Conservation (phyloP, 305 asterid species). For the Rubia tinctorum region DNA sequence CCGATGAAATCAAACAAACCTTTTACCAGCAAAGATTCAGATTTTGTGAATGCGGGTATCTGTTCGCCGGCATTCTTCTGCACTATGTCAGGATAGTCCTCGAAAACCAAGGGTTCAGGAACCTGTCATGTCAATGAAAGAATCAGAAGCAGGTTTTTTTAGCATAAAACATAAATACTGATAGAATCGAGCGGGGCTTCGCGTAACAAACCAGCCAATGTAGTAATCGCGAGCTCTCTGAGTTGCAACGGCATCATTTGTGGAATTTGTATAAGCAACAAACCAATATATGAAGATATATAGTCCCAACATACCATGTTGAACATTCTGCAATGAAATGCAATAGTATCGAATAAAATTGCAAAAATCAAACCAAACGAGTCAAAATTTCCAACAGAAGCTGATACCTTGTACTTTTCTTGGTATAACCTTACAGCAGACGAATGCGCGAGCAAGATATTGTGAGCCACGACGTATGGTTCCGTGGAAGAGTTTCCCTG, state of each 20-base stretch:
- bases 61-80: conserved; percentile 31
- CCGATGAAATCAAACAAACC: conserved; percentile 59
- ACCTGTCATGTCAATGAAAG: conserved; percentile 23
- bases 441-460: conserved; percentile 48
- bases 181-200: not conserved
- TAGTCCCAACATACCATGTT: conserved; percentile 42
- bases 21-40: conserved; percentile 41
- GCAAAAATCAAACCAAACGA: too few species aligned
- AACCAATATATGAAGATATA: conserved; percentile 29
- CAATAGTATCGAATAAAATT: not conserved
- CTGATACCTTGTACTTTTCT: conserved; percentile 33
- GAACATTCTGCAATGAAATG: conserved; percentile 27
- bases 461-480: conserved; percentile 43
- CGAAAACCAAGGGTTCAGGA: conserved; percentile 40
- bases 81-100: conserved; percentile 44
- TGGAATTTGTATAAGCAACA: conserved; percentile 31
- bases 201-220: conserved; percentile 40
- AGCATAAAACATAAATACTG: not conserved
- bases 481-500: conserved; percentile 42
- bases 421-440: conserved; percentile 30
- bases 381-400: not conserved
- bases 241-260: conserved; percentile 35
- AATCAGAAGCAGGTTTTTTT: not conserved
- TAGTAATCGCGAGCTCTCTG: conserved; percentile 34
- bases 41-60: conserved; percentile 43